Base-by-base conservation (phyloP, 1,284 basidiomycete genomes). In the Leccinum angustisporum region DNA sequence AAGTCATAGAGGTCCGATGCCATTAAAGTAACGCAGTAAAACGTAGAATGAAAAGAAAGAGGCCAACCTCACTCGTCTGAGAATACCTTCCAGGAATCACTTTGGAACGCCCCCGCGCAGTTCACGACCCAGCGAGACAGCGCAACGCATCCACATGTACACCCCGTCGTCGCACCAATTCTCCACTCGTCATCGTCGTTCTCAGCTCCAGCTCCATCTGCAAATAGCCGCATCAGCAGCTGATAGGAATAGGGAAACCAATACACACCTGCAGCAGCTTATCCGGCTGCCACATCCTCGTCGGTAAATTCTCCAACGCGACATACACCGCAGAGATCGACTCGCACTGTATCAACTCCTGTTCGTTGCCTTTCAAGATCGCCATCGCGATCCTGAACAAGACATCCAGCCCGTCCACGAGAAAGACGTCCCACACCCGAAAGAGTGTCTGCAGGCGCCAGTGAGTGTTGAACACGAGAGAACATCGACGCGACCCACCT, bases 401-500 rank as follows among this genome's bases (percentile, higher is more conserved):
- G 5, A 95, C 91, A 68, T 95, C 93, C 54, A 95, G 82, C 0
- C 97, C 97, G 69, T 98, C 94, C 5, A 97, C 88, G 63, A 98
- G 87, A 75, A 98, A 92, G n/a, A 98, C 83, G 70, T 99, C 97
- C 95, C 94, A 95, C 2, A 95, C 87, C 53, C 94, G 81, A 77
- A 96, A 95, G 38, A 97, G 78, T 0, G 94, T 95, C 91, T 91
- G 67, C 6, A 40, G 8, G n/a, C 38, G 27, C 27, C 27, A 27
- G 27, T 27, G 5, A 46, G 40, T 9, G 4, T 13, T 34, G 36
- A 38, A 11, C 36, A 16, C 8, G 16, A 13, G 48, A 18, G 18
- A 14, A 13, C 25, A 31, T 11, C 27, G 5, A 21, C 34, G 21
- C n/a, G 18, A 31, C 54, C 14, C 4, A 94, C 93, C 84, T 97